Base-by-base conservation (phyloP, 129 eudicot species). In the Deinandra increscens region DNA sequence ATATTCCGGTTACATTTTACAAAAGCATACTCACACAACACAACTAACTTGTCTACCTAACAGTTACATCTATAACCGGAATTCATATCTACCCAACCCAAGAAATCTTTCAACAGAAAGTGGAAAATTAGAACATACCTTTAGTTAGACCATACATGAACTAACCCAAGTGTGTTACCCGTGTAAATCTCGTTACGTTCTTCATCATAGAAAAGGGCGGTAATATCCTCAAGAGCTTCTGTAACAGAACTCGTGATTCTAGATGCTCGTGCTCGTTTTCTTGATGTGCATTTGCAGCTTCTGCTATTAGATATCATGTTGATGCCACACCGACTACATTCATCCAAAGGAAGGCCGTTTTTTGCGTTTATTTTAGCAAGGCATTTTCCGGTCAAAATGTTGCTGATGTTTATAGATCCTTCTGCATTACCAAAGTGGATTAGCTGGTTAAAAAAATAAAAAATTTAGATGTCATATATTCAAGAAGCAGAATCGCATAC, bases 131-230 rank as follows among this genome's bases (percentile, higher is more conserved):
- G 54, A 6, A 36, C 19, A n/a, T 14, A 50, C 39, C 66, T 58
- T 84, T 51, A 87, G 85, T 85, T 91, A 22, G 96, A 91, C 97
- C 97, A 91, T 12, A 91, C 96, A 59, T 91, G 97, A 60, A 91
- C 85, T 36, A 91, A 78, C 49, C 97, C 97, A n/a, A 79, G 80
- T 60, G 84, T 84, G 43, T 88, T 91, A 8, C 97, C 97, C 9
- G 97, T 91, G 65, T 88, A 91, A n/a, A 91, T 91, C 81, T 91
- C 97, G 19, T 91, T 87, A 14, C 97, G 90, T 29, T 88, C 97
- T 83, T 91, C 97, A 19, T 91, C 90, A 22, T 91, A 91, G 69
- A 85, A 88, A 31, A 91, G 93, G 31, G 97, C 96, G 0, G 97
- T 91, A 7, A 88, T 88, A 62, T 91, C 93, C 55, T 91, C 93